Conservation (phyloP, 2,329 filamentous ascomycete species). For the Lachnellula suecica region DNA sequence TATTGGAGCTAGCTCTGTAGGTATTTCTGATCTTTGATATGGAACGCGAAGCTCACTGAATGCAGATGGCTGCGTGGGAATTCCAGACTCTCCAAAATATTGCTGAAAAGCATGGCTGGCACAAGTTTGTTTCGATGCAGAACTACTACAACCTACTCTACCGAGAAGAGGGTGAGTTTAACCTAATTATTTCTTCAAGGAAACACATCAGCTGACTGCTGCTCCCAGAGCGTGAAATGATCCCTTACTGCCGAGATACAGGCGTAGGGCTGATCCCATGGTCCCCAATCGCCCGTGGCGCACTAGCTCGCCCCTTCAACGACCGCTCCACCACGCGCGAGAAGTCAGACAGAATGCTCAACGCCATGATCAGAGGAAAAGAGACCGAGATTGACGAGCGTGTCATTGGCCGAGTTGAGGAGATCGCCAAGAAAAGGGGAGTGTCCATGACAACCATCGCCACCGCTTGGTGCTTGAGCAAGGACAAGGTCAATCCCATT, state of each 20-base stretch:
- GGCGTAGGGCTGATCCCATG: conserved; percentile 37
- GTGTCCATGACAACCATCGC: conserved; percentile 59
- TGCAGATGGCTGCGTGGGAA: conserved; percentile 55
- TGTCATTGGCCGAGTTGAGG: conserved; percentile 19
- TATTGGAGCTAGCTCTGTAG: conserved; percentile 44
- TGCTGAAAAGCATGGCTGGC: conserved; percentile 58
- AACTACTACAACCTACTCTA: conserved; percentile 57
- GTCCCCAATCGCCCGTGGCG: conserved; percentile 36
- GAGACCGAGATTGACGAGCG: conserved; percentile 27
- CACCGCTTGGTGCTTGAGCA: conserved; percentile 51
- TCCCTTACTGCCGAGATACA: conserved; percentile 30
- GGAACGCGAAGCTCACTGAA: conserved; percentile 31
- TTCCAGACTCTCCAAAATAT: conserved; percentile 54
- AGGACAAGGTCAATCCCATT: conserved; percentile 49
- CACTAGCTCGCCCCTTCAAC: conserved; percentile 26
- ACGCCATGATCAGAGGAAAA: conserved; percentile 13
- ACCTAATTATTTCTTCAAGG: too few species aligned
- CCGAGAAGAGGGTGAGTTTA: conserved; percentile 49
- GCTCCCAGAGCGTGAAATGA: conserved; percentile 37
- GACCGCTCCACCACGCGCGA: conserved; percentile 12
- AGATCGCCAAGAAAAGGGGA: conserved; percentile 50
- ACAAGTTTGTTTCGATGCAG: conserved; percentile 61
- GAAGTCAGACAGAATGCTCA: conserved; percentile 15
- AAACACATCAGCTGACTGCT: neutral
- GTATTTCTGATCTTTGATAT: neutral